Conservation (phyloP, 208 protist genomes). For the Leishmania aethiopica region DNA sequence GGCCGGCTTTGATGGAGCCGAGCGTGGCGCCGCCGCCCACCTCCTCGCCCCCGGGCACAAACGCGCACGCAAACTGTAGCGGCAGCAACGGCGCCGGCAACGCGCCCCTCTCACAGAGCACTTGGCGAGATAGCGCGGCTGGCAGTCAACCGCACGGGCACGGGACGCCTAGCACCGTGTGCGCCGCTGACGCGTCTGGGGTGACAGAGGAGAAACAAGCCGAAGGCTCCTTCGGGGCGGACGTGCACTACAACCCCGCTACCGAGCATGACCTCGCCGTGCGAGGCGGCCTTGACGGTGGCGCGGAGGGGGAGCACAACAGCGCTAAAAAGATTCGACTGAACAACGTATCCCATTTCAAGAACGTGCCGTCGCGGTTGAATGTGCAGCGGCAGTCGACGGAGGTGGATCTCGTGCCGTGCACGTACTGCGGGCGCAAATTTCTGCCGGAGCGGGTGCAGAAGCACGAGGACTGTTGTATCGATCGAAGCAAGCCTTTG, state of each 20-base stretch:
- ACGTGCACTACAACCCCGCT: not conserved
- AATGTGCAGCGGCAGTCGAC: conserved; percentile 41
- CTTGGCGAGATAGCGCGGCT: conserved; percentile 2
- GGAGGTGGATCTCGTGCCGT: conserved; percentile 40
- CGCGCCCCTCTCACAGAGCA: not conserved
- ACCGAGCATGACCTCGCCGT: not conserved
- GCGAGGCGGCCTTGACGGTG: not conserved
- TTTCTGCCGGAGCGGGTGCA: conserved; percentile 74
- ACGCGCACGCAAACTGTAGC: conserved; percentile 4
- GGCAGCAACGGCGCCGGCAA: too few species aligned
- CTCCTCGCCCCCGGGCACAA: not conserved
- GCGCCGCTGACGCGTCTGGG: not conserved
- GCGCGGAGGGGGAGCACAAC: not conserved
- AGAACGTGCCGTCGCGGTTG: conserved; percentile 75
- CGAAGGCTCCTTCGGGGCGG: not conserved
- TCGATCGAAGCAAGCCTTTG: conserved; percentile 63
- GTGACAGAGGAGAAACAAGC: not conserved
- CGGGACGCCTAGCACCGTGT: not conserved
- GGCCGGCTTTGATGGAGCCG: conserved; percentile 35
- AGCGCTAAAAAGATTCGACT: conserved; percentile 52
- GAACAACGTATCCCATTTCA: conserved; percentile 85
- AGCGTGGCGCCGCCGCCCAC: not conserved
- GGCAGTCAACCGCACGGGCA: conserved; percentile 3
- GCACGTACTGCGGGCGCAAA: conserved; percentile 72
- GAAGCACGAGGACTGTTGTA: conserved; percentile 85